Percentiles rank a stretch among this genome's conserved stretches.
These are phyloP conservation scores for Trichoderma virens DNA, from an alignment of 495 filamentous ascomycete genomes.

Conservation along the genomic window DNA sequence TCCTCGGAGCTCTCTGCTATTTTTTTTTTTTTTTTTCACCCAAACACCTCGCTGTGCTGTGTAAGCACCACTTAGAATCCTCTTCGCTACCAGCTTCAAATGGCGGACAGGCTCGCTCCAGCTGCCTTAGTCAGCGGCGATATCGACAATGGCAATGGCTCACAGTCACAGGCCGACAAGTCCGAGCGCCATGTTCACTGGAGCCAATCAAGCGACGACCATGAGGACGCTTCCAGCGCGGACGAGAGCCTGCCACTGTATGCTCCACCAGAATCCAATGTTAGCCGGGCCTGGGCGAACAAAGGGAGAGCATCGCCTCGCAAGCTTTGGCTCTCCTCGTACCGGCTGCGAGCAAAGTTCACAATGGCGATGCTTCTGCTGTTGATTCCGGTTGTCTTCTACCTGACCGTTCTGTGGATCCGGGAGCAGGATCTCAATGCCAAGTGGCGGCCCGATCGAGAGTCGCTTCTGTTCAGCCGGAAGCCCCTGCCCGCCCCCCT, in stretches of 20 bases:
- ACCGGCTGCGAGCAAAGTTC: background rate
- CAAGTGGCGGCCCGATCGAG: constrained; percentile 35
- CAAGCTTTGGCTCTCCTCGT: background rate
- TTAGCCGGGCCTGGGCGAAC: background rate
- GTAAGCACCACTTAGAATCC: background rate
- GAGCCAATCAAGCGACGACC: background rate
- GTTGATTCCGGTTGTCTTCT: constrained; percentile 24
- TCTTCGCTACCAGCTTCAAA: background rate
- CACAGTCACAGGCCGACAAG: background rate
- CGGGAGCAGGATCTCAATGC: constrained; percentile 30
- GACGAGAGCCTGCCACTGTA: background rate
- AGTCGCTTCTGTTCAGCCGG: constrained; percentile 31
- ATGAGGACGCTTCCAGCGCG: background rate
- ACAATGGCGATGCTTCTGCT: constrained; percentile 19
- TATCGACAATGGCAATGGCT: background rate
- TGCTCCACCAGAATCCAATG: background rate
- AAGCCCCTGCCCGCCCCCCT: constrained; percentile 33
- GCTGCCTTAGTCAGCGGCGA: background rate
- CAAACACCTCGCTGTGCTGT: no score
- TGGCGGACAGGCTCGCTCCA: no score
- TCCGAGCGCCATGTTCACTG: background rate
- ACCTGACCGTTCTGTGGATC: constrained; percentile 23
- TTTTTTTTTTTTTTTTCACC: no score
- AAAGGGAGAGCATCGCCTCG: background rate
- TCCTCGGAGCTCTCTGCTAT: no score